Evolutionary conservation across 495 filamentous ascomycete genomes (phyloP), one percentile per base, ranked within the genome.

Genomic region (Patellaria atrata): DNA sequence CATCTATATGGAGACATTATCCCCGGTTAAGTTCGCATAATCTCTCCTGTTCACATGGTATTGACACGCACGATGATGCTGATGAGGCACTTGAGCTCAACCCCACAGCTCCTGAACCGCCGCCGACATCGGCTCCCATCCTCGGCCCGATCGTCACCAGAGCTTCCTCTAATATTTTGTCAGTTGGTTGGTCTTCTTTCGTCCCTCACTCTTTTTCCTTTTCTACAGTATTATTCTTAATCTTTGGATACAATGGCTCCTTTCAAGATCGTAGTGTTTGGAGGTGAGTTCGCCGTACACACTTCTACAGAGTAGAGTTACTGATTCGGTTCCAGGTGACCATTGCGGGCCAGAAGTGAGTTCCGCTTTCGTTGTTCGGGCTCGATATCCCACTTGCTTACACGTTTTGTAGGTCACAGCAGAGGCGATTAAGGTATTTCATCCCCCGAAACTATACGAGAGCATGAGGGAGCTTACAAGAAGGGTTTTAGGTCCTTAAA

Each of bases 291-390:
- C 13, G 8, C 5, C 28, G 8, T 15, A 31, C 8, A 11, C 14
- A 15, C 14, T 7, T 31, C 14, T 31, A 8, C 8, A 10, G 28
- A 8, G 7, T 7, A 15, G 8, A 9, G 8, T 15, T 31, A 15
- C n/a, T 35, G 20, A 30, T 27, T 28, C n/a, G n/a, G 18, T 36
- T 15, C 1, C 22, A 48, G 89, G 89, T 53, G 89, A 97, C 59
- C 83, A 94, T 60, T 84, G 80, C 50, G 89, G 89, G 55, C 89
- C 89, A 9, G 89, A 97, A 75, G 89, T 89, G 55, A 41, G 67
- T 49, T 35, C 32, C 27, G 8, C 12, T 33, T 20, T 16, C 12
- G 9, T 14, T n/a, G 8, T 9, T 11, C 28, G 12, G 35, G 6
- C 12, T 33, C 18, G 6, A 4, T 10, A 9, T 38, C n/a, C n/a